These are phyloP conservation scores for Polytrichum formosum DNA, from an alignment of 225 moss, liverwort and hornwort genomes.

Conservation along the genomic window DNA sequence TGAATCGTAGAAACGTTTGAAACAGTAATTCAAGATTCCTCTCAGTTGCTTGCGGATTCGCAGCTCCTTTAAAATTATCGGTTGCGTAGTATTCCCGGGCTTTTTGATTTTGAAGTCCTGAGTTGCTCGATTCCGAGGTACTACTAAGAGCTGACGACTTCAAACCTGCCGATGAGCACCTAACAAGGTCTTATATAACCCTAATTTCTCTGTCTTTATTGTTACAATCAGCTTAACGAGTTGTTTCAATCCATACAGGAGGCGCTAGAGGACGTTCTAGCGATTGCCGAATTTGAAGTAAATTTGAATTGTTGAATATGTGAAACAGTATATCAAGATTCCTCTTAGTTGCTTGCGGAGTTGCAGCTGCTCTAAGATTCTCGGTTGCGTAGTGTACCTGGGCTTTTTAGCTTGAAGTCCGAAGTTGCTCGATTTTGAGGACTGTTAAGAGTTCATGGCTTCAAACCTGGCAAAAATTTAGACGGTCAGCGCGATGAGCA, in stretches of 20 bases:
- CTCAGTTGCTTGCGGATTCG: too few relatives aligned
- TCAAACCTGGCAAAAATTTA: not conserved
- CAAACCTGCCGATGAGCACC: not conserved
- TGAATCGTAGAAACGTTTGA: too few relatives aligned
- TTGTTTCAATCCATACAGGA: too few relatives aligned
- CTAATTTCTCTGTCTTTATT: not conserved
- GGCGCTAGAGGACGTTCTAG: conserved; percentile 15
- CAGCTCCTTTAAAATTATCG: too few relatives aligned
- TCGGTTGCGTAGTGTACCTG: too few relatives aligned
- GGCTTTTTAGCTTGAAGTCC: not conserved
- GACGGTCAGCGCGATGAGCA: not conserved
- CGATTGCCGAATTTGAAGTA: conserved; percentile 12
- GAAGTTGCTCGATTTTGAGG: not conserved
- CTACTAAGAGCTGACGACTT: not conserved
- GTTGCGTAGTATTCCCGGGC: too few relatives aligned
- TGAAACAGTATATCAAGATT: too few relatives aligned
- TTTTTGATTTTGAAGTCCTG: not conserved
- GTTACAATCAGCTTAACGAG: not conserved
- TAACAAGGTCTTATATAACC: not conserved
- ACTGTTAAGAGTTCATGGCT: not conserved
- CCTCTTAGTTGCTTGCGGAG: too few relatives aligned
- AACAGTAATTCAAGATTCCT: too few relatives aligned
- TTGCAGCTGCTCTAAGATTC: too few relatives aligned
- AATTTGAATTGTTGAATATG: too few relatives aligned
- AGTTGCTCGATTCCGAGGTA: not conserved